Evolutionary conservation across 257 asterid genomes (phyloP).

Genomic region (Rauvolfia tetraphylla): DNA sequence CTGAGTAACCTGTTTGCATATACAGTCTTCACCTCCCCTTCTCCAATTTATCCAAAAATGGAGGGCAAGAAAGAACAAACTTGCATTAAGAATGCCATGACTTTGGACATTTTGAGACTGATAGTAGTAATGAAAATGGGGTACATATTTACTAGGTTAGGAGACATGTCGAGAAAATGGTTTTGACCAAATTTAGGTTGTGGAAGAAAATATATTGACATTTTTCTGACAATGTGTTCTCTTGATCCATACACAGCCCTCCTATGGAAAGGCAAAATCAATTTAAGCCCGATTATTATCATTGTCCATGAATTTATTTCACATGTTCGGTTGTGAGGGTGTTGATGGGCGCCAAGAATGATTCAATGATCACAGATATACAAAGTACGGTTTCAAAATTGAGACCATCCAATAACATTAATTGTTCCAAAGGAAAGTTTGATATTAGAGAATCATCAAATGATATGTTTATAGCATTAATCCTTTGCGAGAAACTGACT

Average conservation of each 20-base stretch:
- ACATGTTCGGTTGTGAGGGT: conserved; percentile 14
- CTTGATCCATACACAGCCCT: background rate
- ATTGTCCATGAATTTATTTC: conserved; percentile 3
- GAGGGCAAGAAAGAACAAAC: background rate
- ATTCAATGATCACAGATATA: background rate
- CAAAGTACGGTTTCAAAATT: background rate
- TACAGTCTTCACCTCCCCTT: background rate
- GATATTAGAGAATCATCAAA: background rate
- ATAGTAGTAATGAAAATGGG: conserved; percentile 8
- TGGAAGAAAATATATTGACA: conserved; percentile 12
- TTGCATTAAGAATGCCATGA: background rate
- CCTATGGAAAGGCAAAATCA: background rate
- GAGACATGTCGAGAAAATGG: conserved; percentile 15
- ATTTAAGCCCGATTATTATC: conserved; percentile 10
- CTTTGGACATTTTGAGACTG: background rate
- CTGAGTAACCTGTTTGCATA: too few species aligned
- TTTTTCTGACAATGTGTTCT: conserved; percentile 16
- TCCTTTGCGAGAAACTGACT: background rate
- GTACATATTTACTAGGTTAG: conserved; percentile 17
- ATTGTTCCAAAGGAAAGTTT: background rate
- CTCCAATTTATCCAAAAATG: background rate
- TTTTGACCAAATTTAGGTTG: conserved; percentile 15
- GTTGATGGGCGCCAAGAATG: background rate
- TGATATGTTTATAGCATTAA: background rate
- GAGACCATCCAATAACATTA: background rate